These are phyloP conservation scores for Ramalina peruviana DNA, from an alignment of 495 filamentous ascomycete species.

Conservation along the genomic window DNA sequence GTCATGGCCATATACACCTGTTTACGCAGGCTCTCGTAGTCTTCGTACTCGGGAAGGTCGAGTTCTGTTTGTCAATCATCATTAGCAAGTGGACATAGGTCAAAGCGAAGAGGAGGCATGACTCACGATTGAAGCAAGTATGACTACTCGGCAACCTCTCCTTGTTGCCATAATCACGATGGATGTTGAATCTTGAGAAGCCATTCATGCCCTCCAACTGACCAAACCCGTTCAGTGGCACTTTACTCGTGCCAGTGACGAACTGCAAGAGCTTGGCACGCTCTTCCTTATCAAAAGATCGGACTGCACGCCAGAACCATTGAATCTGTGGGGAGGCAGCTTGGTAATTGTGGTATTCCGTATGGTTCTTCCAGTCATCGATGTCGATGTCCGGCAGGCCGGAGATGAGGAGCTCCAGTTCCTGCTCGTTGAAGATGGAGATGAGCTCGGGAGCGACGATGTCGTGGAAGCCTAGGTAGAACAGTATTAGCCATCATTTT, in stretches of 20 bases:
- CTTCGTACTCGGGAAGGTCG: slow-evolving; percentile 96
- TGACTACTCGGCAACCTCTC: slow-evolving; percentile 91
- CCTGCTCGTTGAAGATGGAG: slow-evolving; percentile 96
- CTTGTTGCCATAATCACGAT: slow-evolving; percentile 96
- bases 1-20: slow-evolving; percentile 91
- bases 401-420: slow-evolving; percentile 92
- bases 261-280: slow-evolving; percentile 95
- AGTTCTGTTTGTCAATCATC: slow-evolving; percentile 50
- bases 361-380: slow-evolving; percentile 98
- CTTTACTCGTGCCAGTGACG: slow-evolving; percentile 96
- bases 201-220: slow-evolving; percentile 99
- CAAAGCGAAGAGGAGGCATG: not conserved
- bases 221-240: slow-evolving; percentile 97
- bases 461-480: slow-evolving; percentile 72
- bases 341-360: slow-evolving; percentile 96
- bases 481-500: slow-evolving; percentile 16
- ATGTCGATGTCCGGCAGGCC: slow-evolving; percentile 94
- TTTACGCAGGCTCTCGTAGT: slow-evolving; percentile 76
- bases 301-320: slow-evolving; percentile 98
- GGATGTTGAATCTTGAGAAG: slow-evolving; percentile 95
- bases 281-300: slow-evolving; percentile 98
- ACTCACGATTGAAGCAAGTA: slow-evolving; percentile 99
- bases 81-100: slow-evolving; percentile 20
- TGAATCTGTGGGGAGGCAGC: slow-evolving; percentile 92
- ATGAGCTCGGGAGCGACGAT: slow-evolving; percentile 92